Base-by-base conservation (phyloP, 352 stramenopile genomes). In the Thalassiosira exigua region DNA sequence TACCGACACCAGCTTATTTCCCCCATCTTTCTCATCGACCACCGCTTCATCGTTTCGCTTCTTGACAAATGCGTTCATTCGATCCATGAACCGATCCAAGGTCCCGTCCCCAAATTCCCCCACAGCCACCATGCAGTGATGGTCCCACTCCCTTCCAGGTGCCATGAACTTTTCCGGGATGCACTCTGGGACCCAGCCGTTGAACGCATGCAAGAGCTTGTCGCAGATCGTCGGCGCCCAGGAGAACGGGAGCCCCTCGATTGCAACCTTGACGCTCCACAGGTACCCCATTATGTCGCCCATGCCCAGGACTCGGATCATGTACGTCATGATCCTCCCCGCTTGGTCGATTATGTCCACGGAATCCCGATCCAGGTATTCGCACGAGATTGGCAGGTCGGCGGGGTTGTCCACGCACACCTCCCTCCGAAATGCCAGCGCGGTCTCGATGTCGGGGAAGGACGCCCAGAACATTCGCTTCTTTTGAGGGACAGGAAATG, bases 351-450 rank as follows among this genome's bases (percentile, higher is more conserved):
- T 88, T 29, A 93, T 84, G 59, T 93, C 87, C 57, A 90, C 85
- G 5, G 80, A 76, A 78, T 93, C 87, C 51, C 83, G 56, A 70
- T 93, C 83, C 70, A 93, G 78, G 65, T 93, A 93, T 54, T 93
- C 87, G 9, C 87, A 72, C 27, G 67, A 86, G 3, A 93, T 70
- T 2, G 87, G 87, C 17, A 93, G 50, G 83, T 93, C 85, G 4
- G 76, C 53, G 24, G 87, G 76, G 67, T 86, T 86, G 36, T 88
- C 64, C 14, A 93, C 57, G 53, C 82, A 90, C 7, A 93, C 87
- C 60, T 90, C 57, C 26, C 65, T 62, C 66, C 85, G 70, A 71
- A 91, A 93, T 27, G 78, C 41, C 3, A 89, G 64, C 30, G 85
- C 75, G 12, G 81, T 87, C 29, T 91, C 82, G 19, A 93, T 68